These are phyloP conservation scores for Myxozyma melibiosi DNA, from an alignment of 805 yeast species.

Conservation along the genomic window DNA sequence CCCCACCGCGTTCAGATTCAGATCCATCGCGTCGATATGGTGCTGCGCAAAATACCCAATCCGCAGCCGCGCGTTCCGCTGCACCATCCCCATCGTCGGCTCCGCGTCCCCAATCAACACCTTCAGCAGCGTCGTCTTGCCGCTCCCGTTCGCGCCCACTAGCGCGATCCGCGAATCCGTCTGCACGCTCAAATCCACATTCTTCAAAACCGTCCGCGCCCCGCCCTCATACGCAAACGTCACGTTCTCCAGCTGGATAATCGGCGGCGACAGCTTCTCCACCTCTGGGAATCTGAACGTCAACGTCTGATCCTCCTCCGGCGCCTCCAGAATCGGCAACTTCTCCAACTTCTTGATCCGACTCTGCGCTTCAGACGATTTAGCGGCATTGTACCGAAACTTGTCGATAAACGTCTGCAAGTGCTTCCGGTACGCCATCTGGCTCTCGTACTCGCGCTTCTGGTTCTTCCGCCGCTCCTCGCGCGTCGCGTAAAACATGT, in stretches of 20 bases:
- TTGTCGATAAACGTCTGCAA: constrained; percentile 92
- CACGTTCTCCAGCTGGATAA: constrained; percentile 82
- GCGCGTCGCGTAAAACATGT: constrained; percentile 85
- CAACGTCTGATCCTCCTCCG: constrained; percentile 85
- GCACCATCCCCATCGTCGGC: constrained; percentile 77
- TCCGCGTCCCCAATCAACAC: constrained; percentile 73
- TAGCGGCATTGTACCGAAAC: constrained; percentile 96
- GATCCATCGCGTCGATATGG: constrained; percentile 97
- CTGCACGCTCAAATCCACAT: constrained; percentile 88
- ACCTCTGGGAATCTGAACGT: constrained; percentile 95
- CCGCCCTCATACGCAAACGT: constrained; percentile 75
- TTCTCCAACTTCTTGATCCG: constrained; percentile 96
- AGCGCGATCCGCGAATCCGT: constrained; percentile 93
- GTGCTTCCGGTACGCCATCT: constrained; percentile 93
- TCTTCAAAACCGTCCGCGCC: constrained; percentile 60
- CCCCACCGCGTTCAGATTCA: constrained; percentile 78
- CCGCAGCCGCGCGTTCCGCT: constrained; percentile 81
- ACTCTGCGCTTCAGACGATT: constrained; percentile 96
- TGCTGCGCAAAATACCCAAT: constrained; percentile 98
- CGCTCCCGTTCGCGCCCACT: constrained; percentile 99
- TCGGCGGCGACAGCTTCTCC: constrained; percentile 89
- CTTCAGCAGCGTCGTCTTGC: constrained; percentile 93
- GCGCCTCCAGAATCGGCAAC: constrained; percentile 87
- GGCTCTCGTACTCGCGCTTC: constrained; percentile 93
- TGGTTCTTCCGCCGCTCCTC: constrained; percentile 95